Evolutionary conservation across 2,329 filamentous ascomycete species (phyloP).

Genomic region (Sclerotinia nivalis): DNA sequence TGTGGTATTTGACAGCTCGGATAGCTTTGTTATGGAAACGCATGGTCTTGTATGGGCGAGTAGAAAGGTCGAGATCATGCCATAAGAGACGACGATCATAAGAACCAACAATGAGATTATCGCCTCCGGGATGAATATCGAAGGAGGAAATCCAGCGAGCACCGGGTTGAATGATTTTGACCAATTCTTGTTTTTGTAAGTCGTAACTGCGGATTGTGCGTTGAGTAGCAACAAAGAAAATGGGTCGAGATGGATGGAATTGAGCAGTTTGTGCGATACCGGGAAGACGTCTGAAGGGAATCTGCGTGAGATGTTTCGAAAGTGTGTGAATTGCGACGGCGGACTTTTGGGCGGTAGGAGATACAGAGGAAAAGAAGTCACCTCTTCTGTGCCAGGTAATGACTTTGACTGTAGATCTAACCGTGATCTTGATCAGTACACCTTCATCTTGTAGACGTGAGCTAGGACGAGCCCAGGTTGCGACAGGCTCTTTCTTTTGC

Average conservation of each 20-base stretch:
- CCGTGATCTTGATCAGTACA: constrained; percentile 76
- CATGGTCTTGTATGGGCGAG: constrained; percentile 91
- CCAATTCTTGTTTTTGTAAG: constrained; percentile 82
- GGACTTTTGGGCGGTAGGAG: constrained; percentile 72
- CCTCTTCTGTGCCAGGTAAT: constrained; percentile 92
- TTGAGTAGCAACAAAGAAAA: constrained; percentile 96
- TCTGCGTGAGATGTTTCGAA: constrained; percentile 90
- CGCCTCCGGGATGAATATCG: constrained; percentile 88
- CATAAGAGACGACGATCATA: constrained; percentile 93
- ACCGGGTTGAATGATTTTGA: constrained; percentile 91
- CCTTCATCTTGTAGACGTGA: constrained; percentile 72
- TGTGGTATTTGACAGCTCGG: constrained; percentile 84
- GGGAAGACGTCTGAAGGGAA: constrained; percentile 79
- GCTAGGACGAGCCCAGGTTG: constrained; percentile 81
- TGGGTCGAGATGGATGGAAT: constrained; percentile 89
- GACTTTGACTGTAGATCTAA: constrained; percentile 79
- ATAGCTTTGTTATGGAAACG: constrained; percentile 94
- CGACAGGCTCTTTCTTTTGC: constrained; percentile 70
- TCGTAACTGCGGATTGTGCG: constrained; percentile 93
- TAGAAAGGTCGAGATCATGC: constrained; percentile 94
- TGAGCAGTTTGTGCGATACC: constrained; percentile 82
- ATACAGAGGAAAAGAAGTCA: constrained; percentile 92
- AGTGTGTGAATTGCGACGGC: constrained; percentile 94
- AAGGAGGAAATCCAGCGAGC: constrained; percentile 94
- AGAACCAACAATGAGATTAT: constrained; percentile 90